Evolutionary conservation across 2,329 filamentous ascomycete genomes (phyloP).

Genomic region (Zelopaecilomyces penicillatus): DNA sequence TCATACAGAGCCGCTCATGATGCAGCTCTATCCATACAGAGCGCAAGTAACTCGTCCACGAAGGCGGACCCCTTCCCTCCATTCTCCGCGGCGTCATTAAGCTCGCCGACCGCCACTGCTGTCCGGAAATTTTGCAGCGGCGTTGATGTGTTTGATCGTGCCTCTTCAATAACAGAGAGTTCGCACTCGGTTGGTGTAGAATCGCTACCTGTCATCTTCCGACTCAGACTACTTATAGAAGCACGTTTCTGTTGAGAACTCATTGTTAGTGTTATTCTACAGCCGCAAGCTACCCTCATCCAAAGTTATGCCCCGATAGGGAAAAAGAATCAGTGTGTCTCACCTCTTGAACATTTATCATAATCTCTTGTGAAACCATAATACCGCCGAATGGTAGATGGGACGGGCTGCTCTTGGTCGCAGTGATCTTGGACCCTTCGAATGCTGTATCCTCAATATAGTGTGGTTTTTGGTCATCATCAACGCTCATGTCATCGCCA

Average conservation of each 20-base stretch:
- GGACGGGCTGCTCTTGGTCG: conserved; percentile 15
- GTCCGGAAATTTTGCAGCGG: conserved; percentile 3
- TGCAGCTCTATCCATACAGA: conserved; percentile 8
- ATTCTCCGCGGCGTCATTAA: background rate
- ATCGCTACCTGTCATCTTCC: background rate
- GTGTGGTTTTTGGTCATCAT: conserved; percentile 7
- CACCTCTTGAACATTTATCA: conserved; percentile 36
- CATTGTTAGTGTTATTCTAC: background rate
- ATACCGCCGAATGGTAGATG: conserved; percentile 41
- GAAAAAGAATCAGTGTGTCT: background rate
- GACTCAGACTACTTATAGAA: background rate
- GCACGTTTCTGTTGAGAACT: background rate
- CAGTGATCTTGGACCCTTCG: background rate
- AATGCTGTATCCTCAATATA: conserved; percentile 6
- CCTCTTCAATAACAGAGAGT: too few species aligned
- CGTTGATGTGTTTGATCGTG: too few species aligned
- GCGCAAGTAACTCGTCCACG: conserved; percentile 14
- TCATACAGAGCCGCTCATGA: too few species aligned
- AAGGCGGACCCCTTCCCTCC: conserved; percentile 9
- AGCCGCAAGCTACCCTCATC: background rate
- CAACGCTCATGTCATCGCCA: conserved; percentile 9
- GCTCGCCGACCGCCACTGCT: conserved; percentile 8
- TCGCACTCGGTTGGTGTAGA: too few species aligned
- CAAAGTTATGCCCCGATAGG: background rate
- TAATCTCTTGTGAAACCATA: conserved; percentile 54